A percentile compares a stretch with the other conserved stretches of the same genome.
These are phyloP conservation scores for Alnus rubra DNA, from an alignment of 306 rosid species.

Conservation along the genomic window DNA sequence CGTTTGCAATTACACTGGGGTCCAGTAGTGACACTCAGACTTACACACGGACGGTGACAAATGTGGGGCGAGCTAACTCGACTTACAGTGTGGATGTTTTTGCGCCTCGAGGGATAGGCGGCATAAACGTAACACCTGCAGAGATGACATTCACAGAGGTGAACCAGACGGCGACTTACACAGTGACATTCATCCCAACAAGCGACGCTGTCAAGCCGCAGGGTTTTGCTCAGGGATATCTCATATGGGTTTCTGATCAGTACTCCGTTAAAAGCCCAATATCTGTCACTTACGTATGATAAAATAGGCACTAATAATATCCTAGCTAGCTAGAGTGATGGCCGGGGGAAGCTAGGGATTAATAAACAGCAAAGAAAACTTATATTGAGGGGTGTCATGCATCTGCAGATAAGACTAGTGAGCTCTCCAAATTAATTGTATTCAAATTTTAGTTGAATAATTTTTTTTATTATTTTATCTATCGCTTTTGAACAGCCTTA, in stretches of 20 bases:
- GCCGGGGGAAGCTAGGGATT: too few species aligned
- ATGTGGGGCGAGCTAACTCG: conserved; percentile 44
- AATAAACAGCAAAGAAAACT: too few species aligned
- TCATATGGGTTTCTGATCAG: conserved; percentile 47
- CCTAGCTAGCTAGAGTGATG: too few species aligned
- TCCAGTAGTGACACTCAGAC: conserved; percentile 4
- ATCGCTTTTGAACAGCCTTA: too few species aligned
- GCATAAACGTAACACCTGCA: conserved; percentile 28
- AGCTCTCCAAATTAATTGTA: too few species aligned
- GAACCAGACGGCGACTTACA: conserved; percentile 37
- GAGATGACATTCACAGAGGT: conserved; percentile 38
- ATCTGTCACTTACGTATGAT: conserved; percentile 33
- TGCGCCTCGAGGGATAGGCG: conserved; percentile 25
- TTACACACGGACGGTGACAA: conserved; percentile 49
- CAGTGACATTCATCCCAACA: conserved; percentile 30
- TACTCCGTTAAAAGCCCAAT: conserved; percentile 47
- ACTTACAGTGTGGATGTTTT: conserved; percentile 31
- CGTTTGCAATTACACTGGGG: conserved; percentile 39
- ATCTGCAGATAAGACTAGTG: too few species aligned
- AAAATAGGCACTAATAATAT: not conserved
- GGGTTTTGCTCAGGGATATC: conserved; percentile 35
- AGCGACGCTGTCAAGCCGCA: not conserved
- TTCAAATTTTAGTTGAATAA: too few species aligned
- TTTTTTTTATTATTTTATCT: too few species aligned
- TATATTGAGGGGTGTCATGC: too few species aligned